phyloP scores from a whole-genome alignment of 352 stramenopile genomes.

The Pseudoperonospora humuli region DNA sequence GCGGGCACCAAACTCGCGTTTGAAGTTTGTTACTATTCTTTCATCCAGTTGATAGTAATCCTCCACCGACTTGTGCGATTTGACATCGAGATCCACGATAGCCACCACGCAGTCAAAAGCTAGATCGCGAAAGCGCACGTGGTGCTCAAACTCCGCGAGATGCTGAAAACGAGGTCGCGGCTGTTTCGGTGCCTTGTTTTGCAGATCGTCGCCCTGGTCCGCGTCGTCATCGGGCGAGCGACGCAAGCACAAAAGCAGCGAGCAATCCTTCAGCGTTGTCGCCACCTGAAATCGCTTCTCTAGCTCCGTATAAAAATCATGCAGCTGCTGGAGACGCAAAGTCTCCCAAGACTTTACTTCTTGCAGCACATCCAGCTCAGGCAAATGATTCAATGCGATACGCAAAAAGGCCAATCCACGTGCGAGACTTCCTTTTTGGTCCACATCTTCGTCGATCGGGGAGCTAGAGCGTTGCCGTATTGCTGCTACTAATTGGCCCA shows the following conservation, averaged over 20 bases:
- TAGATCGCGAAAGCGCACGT: conserved; percentile 50
- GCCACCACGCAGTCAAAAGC: conserved; percentile 73
- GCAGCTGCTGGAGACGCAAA: conserved; percentile 34
- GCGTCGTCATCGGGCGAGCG: conserved; percentile 29
- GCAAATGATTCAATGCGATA: conserved; percentile 35
- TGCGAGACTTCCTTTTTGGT: conserved; percentile 38
- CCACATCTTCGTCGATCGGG: conserved; percentile 29
- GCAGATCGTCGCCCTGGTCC: conserved; percentile 2
- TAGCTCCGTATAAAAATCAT: conserved; percentile 48
- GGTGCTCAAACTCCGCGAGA: conserved; percentile 60
- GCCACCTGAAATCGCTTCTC: conserved; percentile 74
- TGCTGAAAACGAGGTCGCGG: conserved; percentile 41
- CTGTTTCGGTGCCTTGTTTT: conserved; percentile 12
- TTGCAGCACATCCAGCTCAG: conserved; percentile 29
- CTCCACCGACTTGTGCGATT: conserved; percentile 80
- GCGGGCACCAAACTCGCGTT: conserved; percentile 30
- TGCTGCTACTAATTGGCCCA: conserved; percentile 28
- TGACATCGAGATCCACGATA: conserved; percentile 82
- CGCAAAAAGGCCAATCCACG: conserved; percentile 44
- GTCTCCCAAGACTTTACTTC: conserved; percentile 28
- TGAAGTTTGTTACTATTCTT: conserved; percentile 65
- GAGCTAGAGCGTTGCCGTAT: conserved; percentile 11
- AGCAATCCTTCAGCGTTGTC: conserved; percentile 83
- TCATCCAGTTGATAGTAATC: conserved; percentile 79
- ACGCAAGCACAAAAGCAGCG: conserved; percentile 62